phyloP scores from a whole-genome alignment of 2,329 filamentous ascomycete genomes.

The Aspergillus novoparasiticus region DNA sequence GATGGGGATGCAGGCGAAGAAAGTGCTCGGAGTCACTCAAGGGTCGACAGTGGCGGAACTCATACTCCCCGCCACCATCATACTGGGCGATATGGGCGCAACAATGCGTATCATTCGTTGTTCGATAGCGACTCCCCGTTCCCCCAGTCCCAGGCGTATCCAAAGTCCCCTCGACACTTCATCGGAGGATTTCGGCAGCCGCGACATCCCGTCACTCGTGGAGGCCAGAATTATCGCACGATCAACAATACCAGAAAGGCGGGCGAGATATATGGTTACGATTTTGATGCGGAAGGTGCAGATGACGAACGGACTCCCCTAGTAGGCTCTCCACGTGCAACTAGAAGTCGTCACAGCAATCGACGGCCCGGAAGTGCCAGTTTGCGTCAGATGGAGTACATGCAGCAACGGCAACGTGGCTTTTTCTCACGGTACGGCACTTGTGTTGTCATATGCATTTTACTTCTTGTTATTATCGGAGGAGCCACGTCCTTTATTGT shows the following conservation, averaged over 20 bases:
- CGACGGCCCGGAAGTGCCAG: conserved; percentile 60
- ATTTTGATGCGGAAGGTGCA: conserved; percentile 79
- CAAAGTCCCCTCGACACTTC: conserved; percentile 62
- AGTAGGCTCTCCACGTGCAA: conserved; percentile 63
- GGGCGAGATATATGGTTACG: conserved; percentile 69
- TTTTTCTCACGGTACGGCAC: conserved; percentile 78
- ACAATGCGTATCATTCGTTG: conserved; percentile 67
- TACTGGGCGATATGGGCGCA: conserved; percentile 76
- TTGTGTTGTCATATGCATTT: conserved; percentile 79
- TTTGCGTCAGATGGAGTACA: conserved; percentile 72
- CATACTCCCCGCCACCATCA: conserved; percentile 75
- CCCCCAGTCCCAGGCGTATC: conserved; percentile 59
- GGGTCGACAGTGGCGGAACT: conserved; percentile 58
- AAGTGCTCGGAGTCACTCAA: conserved; percentile 61
- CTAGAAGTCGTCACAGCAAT: conserved; percentile 55
- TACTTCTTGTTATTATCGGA: conserved; percentile 80
- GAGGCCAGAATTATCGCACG: conserved; percentile 52
- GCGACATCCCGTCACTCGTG: conserved; percentile 70
- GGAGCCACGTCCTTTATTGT: conserved; percentile 87
- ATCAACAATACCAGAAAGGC: conserved; percentile 56
- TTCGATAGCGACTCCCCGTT: conserved; percentile 81
- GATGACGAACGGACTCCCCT: conserved; percentile 89
- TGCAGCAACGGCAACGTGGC: conserved; percentile 65
- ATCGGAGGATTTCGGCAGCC: conserved; percentile 62
- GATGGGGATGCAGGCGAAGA: conserved; percentile 70